phyloP scores from a whole-genome alignment of 164 flowering plant species.

The Piper longum region DNA sequence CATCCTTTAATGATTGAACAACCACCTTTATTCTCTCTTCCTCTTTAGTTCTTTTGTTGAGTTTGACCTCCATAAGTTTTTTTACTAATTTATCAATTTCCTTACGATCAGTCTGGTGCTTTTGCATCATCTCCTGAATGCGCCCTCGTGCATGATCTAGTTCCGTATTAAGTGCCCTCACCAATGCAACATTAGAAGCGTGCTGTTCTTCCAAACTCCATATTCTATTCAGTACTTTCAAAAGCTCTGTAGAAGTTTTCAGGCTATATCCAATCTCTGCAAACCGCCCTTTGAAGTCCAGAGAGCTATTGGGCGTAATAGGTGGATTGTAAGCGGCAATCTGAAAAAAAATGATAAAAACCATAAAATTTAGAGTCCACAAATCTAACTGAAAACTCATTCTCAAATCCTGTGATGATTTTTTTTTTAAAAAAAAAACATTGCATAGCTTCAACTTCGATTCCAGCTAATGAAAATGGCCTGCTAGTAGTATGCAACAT shows the following conservation, averaged over 20 bases:
- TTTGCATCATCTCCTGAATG: conserved; percentile 39
- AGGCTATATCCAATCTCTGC: conserved; percentile 35
- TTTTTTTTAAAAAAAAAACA: too few relatives aligned
- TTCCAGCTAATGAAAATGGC: too few relatives aligned
- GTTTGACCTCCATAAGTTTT: conserved; percentile 50
- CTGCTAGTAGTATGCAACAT: too few relatives aligned
- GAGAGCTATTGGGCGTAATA: conserved; percentile 47
- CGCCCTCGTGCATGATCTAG: conserved; percentile 32
- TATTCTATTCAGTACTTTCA: conserved; percentile 62
- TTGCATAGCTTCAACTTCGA: too few relatives aligned
- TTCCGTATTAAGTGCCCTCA: conserved; percentile 49
- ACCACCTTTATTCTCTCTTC: conserved; percentile 37
- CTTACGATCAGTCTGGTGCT: conserved; percentile 32
- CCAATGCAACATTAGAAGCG: conserved; percentile 35
- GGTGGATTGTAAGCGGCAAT: conserved; percentile 49
- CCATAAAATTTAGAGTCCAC: too few relatives aligned
- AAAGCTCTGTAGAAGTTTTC: conserved; percentile 65
- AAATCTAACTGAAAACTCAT: neutral
- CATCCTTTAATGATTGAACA: conserved; percentile 45
- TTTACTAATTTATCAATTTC: conserved; percentile 47
- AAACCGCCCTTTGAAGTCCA: conserved; percentile 28
- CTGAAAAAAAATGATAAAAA: conserved; percentile 14
- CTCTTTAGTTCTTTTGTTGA: conserved; percentile 39
- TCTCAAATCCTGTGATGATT: neutral
- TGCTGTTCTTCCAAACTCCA: conserved; percentile 89